A percentile compares a stretch with the other conserved stretches of the same genome.
Conservation (phyloP, 169 alveolate genomes). For the Perkinsus olseni region DNA sequence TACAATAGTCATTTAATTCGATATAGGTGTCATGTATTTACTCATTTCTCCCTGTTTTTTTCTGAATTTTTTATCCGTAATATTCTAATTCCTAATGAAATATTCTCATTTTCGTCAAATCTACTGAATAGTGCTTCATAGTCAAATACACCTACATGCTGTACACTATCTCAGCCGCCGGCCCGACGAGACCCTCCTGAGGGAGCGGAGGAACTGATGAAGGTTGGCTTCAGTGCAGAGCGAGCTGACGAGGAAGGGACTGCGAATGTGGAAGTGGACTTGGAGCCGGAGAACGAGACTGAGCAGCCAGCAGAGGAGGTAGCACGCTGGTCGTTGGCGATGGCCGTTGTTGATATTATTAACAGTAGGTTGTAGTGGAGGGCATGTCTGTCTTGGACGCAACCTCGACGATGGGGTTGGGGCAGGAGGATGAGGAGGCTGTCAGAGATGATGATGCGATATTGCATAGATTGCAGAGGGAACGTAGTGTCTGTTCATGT, state of each 20-base stretch:
- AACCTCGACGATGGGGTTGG: neutral
- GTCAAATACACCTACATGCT: too few relatives aligned
- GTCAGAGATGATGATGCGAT: neutral
- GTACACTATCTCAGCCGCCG: neutral
- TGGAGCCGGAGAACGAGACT: neutral
- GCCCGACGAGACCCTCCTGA: neutral
- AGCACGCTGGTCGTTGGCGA: too few relatives aligned
- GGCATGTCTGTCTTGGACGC: neutral
- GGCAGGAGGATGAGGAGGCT: neutral
- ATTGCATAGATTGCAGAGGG: neutral
- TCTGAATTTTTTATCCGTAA: too few relatives aligned
- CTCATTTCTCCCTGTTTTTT: too few relatives aligned
- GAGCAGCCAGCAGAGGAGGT: neutral
- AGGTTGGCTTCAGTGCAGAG: neutral
- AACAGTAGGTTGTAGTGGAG: neutral
- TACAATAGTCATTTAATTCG: too few relatives aligned
- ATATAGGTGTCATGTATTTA: too few relatives aligned
- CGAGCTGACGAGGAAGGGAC: neutral
- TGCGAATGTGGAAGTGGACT: neutral
- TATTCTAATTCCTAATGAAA: too few relatives aligned
- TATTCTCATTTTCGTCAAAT: too few relatives aligned
- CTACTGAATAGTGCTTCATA: too few relatives aligned
- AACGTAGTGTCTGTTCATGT: neutral
- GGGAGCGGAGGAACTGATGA: neutral
- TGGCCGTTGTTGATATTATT: too few relatives aligned